These are phyloP conservation scores for Macrophomina phaseolina DNA, from an alignment of 2,329 filamentous ascomycete genomes.

Conservation along the genomic window DNA sequence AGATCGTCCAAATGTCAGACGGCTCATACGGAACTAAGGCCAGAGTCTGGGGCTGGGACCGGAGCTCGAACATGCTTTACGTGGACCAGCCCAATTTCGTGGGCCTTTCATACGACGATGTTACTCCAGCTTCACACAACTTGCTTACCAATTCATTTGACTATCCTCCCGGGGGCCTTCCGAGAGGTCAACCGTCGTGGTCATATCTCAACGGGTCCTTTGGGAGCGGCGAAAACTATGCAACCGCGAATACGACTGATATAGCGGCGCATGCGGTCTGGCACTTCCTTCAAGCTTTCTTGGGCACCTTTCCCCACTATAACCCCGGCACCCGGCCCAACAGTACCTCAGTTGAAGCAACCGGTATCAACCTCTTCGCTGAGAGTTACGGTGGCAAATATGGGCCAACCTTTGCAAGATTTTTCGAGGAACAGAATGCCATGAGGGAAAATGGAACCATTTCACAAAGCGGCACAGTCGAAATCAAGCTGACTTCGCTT, in stretches of 20 bases:
- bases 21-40: slow-evolving; percentile 60
- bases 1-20: slow-evolving; percentile 50
- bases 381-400: slow-evolving; percentile 76
- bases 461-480: slow-evolving; percentile 58
- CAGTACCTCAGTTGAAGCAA: slow-evolving; percentile 44
- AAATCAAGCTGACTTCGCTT: slow-evolving; percentile 63
- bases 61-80: slow-evolving; percentile 63
- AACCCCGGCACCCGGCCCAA: slow-evolving; percentile 54
- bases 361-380: slow-evolving; percentile 69
- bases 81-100: slow-evolving; percentile 72
- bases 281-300: slow-evolving; percentile 69
- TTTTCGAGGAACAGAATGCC: slow-evolving; percentile 67
- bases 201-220: slow-evolving; percentile 68
- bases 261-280: slow-evolving; percentile 65
- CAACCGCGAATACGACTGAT: slow-evolving; percentile 62
- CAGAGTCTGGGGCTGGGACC: slow-evolving; percentile 71
- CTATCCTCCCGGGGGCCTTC: slow-evolving; percentile 45
- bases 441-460: slow-evolving; percentile 58
- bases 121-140: slow-evolving; percentile 56
- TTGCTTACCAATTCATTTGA: slow-evolving; percentile 47
- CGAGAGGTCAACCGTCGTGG: slow-evolving; percentile 45
- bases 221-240: slow-evolving; percentile 56
- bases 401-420: slow-evolving; percentile 66
- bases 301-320: slow-evolving; percentile 65
- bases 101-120: slow-evolving; percentile 69